Evolutionary conservation across 352 stramenopile genomes (phyloP).

Genomic region (Thraustotheca clavata): DNA sequence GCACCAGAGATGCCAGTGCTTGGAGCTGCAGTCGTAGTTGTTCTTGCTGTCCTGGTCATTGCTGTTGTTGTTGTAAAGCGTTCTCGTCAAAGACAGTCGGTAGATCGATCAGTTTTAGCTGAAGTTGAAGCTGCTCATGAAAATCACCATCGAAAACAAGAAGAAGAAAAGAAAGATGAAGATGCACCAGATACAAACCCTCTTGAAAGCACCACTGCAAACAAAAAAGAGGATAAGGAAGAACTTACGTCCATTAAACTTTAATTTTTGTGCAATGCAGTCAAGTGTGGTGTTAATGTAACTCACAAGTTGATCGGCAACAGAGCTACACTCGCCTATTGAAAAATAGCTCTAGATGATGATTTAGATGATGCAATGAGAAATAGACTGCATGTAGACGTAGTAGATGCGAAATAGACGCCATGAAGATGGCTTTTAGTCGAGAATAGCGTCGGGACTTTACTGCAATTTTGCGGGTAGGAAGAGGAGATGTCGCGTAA

Average conservation of each 20-base stretch:
- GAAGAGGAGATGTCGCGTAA: background rate
- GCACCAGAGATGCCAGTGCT: background rate
- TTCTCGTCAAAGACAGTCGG: background rate
- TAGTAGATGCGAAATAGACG: background rate
- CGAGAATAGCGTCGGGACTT: background rate
- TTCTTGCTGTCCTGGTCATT: background rate
- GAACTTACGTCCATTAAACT: background rate
- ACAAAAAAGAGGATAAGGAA: constrained; percentile 6
- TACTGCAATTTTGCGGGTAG: background rate
- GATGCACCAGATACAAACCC: background rate
- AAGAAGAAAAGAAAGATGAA: background rate
- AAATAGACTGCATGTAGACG: background rate
- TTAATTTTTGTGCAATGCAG: background rate
- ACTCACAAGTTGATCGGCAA: background rate
- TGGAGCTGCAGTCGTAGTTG: background rate
- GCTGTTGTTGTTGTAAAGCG: constrained; percentile 1
- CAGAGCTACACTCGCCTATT: constrained; percentile 9
- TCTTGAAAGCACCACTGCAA: background rate
- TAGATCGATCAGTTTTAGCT: constrained; percentile 7
- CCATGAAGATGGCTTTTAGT: background rate
- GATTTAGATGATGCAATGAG: too few relatives aligned
- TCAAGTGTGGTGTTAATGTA: background rate
- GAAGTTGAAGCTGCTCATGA: constrained; percentile 5
- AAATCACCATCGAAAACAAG: constrained; percentile 5
- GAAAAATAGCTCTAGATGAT: constrained; percentile 2